Percentiles rank a stretch among this genome's conserved stretches.
phyloP scores from a whole-genome alignment of 2,329 filamentous ascomycete genomes.

The Blastomyces gilchristii region DNA sequence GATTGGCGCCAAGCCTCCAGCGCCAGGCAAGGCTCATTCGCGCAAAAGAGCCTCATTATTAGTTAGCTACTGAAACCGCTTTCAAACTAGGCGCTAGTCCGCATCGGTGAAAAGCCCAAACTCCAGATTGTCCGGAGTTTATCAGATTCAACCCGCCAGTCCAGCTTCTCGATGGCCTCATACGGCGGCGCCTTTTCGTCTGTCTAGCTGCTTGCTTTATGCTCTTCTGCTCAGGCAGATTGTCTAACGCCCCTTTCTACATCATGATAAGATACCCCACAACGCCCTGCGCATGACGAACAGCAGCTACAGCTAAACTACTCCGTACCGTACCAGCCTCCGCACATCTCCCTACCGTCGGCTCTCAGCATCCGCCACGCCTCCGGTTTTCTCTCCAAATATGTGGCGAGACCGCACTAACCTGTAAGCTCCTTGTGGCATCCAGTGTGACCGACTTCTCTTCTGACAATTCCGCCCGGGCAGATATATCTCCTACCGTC shows the following conservation, averaged over 20 bases:
- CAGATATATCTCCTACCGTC: slow-evolving; percentile 97
- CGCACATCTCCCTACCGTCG: neutral
- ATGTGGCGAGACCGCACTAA: slow-evolving; percentile 99
- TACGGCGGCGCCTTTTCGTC: neutral
- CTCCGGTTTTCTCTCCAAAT: slow-evolving; percentile 31
- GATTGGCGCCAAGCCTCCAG: neutral
- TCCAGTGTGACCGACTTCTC: slow-evolving; percentile 7
- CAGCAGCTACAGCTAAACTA: neutral
- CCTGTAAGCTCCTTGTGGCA: slow-evolving; percentile 52
- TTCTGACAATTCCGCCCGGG: slow-evolving; percentile 15
- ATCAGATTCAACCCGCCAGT: neutral
- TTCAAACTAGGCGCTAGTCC: slow-evolving; percentile 1
- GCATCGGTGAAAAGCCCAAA: neutral
- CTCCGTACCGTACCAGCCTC: neutral
- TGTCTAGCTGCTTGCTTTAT: neutral
- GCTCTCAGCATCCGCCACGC: neutral
- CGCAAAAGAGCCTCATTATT: neutral
- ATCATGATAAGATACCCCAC: slow-evolving; percentile 8
- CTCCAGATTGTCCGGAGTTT: neutral
- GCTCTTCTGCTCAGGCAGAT: neutral
- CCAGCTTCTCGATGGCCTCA: neutral
- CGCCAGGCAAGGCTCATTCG: neutral
- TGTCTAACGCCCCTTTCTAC: neutral
- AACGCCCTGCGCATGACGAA: slow-evolving; percentile 2
- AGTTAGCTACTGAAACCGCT: no score